phyloP scores from a whole-genome alignment of 306 rosid genomes.

The Aeschynomene evenia region DNA sequence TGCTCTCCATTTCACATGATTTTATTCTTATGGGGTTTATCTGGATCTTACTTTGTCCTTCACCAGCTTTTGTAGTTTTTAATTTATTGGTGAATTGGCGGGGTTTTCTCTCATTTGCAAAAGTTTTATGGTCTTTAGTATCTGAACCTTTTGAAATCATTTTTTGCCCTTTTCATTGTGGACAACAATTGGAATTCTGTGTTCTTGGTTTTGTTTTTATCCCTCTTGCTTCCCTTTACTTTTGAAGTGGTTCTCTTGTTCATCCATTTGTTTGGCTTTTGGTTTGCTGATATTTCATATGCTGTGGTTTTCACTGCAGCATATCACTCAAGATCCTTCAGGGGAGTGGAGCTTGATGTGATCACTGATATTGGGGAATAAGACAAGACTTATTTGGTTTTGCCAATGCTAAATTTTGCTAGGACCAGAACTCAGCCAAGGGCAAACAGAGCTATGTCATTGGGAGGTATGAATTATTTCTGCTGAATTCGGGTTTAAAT shows the following conservation, averaged over 20 bases:
- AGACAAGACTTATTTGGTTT: constrained; percentile 28
- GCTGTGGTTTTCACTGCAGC: constrained; percentile 45
- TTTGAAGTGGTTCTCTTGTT: background rate
- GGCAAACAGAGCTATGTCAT: constrained; percentile 63
- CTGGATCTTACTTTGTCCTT: constrained; percentile 39
- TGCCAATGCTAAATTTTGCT: constrained; percentile 64
- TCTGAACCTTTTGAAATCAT: constrained; percentile 28
- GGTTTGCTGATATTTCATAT: constrained; percentile 30
- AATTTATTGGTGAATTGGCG: constrained; percentile 23
- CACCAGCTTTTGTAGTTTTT: constrained; percentile 25
- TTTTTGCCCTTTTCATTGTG: constrained; percentile 15
- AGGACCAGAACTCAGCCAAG: constrained; percentile 73
- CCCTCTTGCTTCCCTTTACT: background rate
- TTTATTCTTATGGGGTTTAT: constrained; percentile 33
- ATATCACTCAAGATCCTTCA: constrained; percentile 31
- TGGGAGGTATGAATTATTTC: constrained; percentile 71
- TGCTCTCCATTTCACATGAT: constrained; percentile 2
- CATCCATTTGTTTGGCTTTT: constrained; percentile 6
- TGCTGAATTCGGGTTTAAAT: background rate
- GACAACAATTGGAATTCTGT: background rate
- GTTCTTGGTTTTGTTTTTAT: background rate
- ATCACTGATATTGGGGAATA: constrained; percentile 36
- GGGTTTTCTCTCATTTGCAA: constrained; percentile 17
- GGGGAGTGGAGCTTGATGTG: constrained; percentile 39
- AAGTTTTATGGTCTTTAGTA: constrained; percentile 8